Evolutionary conservation across 129 eudicot species (phyloP).

Genomic region (Dittrichia graveolens): DNA sequence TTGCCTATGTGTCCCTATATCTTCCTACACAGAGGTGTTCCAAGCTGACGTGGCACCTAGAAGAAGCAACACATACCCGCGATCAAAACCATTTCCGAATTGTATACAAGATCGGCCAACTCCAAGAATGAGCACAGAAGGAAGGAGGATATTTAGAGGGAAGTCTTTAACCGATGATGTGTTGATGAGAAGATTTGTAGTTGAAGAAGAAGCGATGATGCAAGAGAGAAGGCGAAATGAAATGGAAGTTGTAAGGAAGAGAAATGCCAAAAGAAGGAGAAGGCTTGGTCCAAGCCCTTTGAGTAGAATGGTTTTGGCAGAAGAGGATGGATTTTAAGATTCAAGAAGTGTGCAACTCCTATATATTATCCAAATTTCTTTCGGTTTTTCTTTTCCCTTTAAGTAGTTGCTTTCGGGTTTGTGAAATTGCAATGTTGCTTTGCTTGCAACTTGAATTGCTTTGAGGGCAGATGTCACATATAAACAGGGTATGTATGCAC

Average conservation of each 20-base stretch:
- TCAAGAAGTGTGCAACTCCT: neutral
- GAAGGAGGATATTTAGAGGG: constrained; percentile 78
- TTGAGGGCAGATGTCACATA: constrained; percentile 10
- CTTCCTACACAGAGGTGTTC: constrained; percentile 86
- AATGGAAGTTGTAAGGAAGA: constrained; percentile 87
- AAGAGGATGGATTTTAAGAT: constrained; percentile 43
- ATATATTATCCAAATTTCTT: constrained; percentile 20
- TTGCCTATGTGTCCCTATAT: constrained; percentile 90
- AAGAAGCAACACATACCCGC: constrained; percentile 83
- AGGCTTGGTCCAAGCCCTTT: constrained; percentile 93
- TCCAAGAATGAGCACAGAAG: constrained; percentile 70
- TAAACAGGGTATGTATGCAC: too few species aligned
- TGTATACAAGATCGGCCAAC: constrained; percentile 45
- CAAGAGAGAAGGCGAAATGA: constrained; percentile 82
- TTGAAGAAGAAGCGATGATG: constrained; percentile 97
- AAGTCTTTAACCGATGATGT: constrained; percentile 88
- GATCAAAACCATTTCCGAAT: constrained; percentile 61
- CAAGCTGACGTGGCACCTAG: constrained; percentile 78
- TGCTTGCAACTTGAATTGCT: constrained; percentile 36
- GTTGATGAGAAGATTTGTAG: constrained; percentile 86
- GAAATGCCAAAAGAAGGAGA: constrained; percentile 77
- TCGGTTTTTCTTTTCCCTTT: constrained; percentile 1
- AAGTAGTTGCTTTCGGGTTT: constrained; percentile 26
- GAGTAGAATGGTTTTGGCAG: constrained; percentile 83
- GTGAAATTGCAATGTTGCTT: constrained; percentile 24